Percentiles rank a stretch among this genome's conserved stretches.
Conservation (phyloP, 768 basidiomycete species). For the Plicaturopsis crispa region DNA sequence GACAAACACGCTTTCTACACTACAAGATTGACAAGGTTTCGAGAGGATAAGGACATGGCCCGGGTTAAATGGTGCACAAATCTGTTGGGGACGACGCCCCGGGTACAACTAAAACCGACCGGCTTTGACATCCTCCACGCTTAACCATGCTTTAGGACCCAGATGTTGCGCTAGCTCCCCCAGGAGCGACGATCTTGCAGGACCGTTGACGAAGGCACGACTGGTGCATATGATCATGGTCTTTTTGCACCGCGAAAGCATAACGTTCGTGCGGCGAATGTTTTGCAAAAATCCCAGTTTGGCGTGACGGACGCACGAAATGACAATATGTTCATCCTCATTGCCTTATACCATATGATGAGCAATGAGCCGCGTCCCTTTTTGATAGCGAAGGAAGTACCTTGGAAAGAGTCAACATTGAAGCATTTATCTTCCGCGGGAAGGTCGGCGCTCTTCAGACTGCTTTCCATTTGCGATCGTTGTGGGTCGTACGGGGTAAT, state of each 20-base stretch:
- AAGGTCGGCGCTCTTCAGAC: slow-evolving; percentile 41
- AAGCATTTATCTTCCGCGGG: slow-evolving; percentile 64
- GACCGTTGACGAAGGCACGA: slow-evolving; percentile 47
- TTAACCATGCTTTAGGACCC: slow-evolving; percentile 12
- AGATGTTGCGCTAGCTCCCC: slow-evolving; percentile 21
- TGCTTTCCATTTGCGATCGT: slow-evolving; percentile 46
- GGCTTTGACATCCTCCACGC: slow-evolving; percentile 19
- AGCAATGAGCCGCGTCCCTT: slow-evolving; percentile 6
- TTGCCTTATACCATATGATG: slow-evolving; percentile 51
- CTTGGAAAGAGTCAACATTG: slow-evolving; percentile 79
- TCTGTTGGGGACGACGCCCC: no score
- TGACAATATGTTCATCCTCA: slow-evolving; percentile 71
- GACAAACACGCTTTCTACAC: no score
- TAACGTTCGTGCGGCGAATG: slow-evolving; percentile 72
- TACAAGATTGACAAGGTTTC: no score
- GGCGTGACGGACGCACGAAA: slow-evolving; percentile 60
- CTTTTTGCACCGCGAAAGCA: slow-evolving; percentile 74
- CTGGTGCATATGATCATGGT: slow-evolving; percentile 73
- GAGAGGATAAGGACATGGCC: no score
- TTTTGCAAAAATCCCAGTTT: slow-evolving; percentile 63
- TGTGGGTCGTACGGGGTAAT: slow-evolving; percentile 83
- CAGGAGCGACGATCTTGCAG: slow-evolving; percentile 24
- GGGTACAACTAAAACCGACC: slow-evolving; percentile 2
- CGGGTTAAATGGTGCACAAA: no score
- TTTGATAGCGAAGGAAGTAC: slow-evolving; percentile 24